phyloP scores from a whole-genome alignment of 495 filamentous ascomycete genomes.

The Tuber borchii region DNA sequence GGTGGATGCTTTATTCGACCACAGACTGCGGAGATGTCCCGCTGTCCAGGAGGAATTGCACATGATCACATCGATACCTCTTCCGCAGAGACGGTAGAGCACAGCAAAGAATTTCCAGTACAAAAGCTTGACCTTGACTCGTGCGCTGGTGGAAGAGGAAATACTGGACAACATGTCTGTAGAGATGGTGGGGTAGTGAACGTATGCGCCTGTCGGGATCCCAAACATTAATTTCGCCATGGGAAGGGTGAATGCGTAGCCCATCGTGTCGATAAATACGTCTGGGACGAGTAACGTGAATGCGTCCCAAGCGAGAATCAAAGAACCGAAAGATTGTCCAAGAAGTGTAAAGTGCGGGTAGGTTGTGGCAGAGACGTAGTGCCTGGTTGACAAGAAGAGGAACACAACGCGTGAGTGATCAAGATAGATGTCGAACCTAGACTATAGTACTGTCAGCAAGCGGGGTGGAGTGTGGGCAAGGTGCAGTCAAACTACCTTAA shows the following conservation, averaged over 20 bases:
- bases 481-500: conserved; percentile 51
- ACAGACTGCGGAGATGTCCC: conserved; percentile 70
- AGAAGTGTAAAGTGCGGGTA: conserved; percentile 93
- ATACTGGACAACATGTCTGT: conserved; percentile 93
- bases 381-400: conserved; percentile 79
- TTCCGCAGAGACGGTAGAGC: conserved; percentile 73
- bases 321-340: conserved; percentile 80
- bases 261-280: conserved; percentile 95
- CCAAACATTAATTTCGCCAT: conserved; percentile 77
- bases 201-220: conserved; percentile 85
- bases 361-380: conserved; percentile 72
- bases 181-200: conserved; percentile 96
- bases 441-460: conserved; percentile 45
- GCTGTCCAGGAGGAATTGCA: conserved; percentile 95
- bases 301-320: conserved; percentile 85
- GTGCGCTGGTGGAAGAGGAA: conserved; percentile 46
- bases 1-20: conserved; percentile 49
- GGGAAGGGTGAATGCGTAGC: conserved; percentile 84
- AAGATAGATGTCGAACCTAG: conserved; percentile 86
- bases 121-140: conserved; percentile 61
- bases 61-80: conserved; percentile 83
- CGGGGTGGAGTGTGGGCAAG: not conserved
- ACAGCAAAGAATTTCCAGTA: conserved; percentile 85
- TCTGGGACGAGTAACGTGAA: conserved; percentile 86
- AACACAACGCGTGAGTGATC: conserved; percentile 77